phyloP scores from a whole-genome alignment of 2,329 filamentous ascomycete genomes.

The Scedosporium minutisporum region DNA sequence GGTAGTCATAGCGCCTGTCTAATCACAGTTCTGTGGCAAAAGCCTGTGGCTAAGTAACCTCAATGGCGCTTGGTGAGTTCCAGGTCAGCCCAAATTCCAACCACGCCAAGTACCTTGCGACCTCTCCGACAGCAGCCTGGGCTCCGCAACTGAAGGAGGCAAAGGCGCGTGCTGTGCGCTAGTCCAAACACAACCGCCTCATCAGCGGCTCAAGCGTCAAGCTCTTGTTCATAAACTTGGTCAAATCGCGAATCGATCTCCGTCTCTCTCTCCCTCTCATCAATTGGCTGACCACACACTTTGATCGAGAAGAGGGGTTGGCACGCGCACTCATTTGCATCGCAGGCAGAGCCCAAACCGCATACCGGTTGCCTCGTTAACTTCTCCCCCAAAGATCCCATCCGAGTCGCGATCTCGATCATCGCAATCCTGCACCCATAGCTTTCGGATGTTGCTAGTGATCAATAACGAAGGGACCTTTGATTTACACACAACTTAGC shows the following conservation, averaged over 20 bases:
- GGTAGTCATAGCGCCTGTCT: too few species aligned
- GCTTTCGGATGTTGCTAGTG: not conserved
- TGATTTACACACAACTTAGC: too few species aligned
- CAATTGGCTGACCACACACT: not conserved
- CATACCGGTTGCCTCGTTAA: not conserved
- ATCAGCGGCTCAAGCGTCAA: not conserved
- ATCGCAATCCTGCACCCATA: not conserved
- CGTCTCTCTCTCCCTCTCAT: not conserved
- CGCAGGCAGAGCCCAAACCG: not conserved
- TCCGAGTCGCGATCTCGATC: not conserved
- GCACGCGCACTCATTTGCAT: not conserved
- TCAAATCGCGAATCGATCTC: not conserved
- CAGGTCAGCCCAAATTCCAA: too few species aligned
- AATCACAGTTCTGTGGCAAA: too few species aligned
- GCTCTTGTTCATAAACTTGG: not conserved
- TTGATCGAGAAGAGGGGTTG: conserved; percentile 1
- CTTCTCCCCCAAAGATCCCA: not conserved
- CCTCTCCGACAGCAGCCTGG: not conserved
- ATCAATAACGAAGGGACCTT: not conserved
- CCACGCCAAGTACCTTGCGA: not conserved
- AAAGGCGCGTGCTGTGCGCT: not conserved
- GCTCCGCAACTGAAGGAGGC: not conserved
- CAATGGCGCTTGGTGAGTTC: too few species aligned
- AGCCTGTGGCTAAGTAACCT: too few species aligned
- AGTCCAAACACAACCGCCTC: not conserved